These are phyloP conservation scores for Aspergillus ellipticus DNA, from an alignment of 495 filamentous ascomycete species.

Conservation along the genomic window DNA sequence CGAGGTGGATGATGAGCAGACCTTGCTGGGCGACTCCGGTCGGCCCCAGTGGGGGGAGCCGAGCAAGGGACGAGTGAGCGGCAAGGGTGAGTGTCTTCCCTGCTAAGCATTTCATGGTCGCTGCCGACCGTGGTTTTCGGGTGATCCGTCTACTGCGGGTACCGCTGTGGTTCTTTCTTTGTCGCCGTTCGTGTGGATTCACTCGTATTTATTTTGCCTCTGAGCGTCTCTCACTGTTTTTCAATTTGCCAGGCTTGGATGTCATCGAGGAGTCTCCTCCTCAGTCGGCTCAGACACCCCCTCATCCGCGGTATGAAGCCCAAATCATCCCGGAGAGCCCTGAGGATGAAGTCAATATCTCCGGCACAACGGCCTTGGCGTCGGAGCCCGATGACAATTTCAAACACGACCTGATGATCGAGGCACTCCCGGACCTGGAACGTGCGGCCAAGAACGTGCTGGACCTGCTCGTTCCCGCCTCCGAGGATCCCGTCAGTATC, in stretches of 20 bases:
- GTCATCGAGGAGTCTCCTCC: constrained; percentile 18
- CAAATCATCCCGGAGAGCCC: constrained; percentile 26
- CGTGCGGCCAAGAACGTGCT: constrained; percentile 24
- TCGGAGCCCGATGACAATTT: constrained; percentile 25
- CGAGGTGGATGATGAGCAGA: background rate
- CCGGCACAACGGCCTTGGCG: constrained; percentile 37
- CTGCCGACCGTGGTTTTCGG: background rate
- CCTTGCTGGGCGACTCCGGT: background rate
- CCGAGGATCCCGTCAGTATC: constrained; percentile 19
- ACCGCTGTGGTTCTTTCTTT: too few species aligned
- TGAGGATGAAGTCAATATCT: constrained; percentile 36
- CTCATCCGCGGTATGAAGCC: background rate
- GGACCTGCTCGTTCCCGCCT: constrained; percentile 24
- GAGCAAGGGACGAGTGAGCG: constrained; percentile 8
- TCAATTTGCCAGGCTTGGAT: constrained; percentile 4
- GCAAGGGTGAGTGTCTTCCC: constrained; percentile 1
- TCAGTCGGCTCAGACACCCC: constrained; percentile 6
- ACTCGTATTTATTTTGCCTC: background rate
- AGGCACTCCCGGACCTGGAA: constrained; percentile 34
- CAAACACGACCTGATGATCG: constrained; percentile 28
- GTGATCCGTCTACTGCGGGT: too few species aligned
- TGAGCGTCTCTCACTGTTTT: background rate
- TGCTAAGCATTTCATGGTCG: background rate
- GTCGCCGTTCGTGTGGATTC: background rate
- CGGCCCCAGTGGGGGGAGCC: background rate